Conservation (phyloP, 139 green algal species). For the Tetradesmus lagerheimii region DNA sequence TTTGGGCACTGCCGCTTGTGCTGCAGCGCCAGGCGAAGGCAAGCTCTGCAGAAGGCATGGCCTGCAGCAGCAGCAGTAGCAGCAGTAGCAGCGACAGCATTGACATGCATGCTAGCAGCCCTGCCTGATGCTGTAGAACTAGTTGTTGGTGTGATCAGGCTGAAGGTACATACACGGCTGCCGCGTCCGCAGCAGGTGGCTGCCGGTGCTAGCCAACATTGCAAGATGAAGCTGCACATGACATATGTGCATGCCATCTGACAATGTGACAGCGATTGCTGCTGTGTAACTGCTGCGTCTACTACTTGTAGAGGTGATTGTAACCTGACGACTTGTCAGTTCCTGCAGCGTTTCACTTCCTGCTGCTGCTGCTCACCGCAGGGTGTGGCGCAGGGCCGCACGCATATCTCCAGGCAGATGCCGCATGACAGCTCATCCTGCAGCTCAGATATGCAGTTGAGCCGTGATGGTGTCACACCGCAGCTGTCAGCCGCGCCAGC, state of each 20-base stretch:
- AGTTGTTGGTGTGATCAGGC: too few species aligned
- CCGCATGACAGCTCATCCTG: slow-evolving; percentile 56
- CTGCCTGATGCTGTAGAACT: not conserved
- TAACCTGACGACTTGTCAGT: too few species aligned
- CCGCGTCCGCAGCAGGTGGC: too few species aligned
- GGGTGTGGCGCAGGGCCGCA: slow-evolving; percentile 55
- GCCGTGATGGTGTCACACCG: slow-evolving; percentile 27
- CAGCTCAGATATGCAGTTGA: slow-evolving; percentile 48
- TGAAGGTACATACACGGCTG: not conserved
- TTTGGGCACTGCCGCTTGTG: slow-evolving; percentile 55
- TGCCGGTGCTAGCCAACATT: too few species aligned
- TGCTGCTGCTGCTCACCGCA: slow-evolving; percentile 51
- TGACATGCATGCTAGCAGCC: not conserved
- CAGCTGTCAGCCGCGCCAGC: not conserved
- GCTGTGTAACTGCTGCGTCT: too few species aligned
- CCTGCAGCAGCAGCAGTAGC: slow-evolving; percentile 23
- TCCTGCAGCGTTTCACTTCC: not conserved
- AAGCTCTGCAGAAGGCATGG: slow-evolving; percentile 51
- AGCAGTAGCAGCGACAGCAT: not conserved
- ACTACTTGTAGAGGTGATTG: too few species aligned
- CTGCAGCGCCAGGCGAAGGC: slow-evolving; percentile 39
- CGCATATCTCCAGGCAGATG: slow-evolving; percentile 61
- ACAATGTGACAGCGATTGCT: too few species aligned
- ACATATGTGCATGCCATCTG: not conserved
- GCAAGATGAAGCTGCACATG: not conserved